Evolutionary conservation across 371 early-diverging fungal species (phyloP).

Genomic region (Mucor mucedo): DNA sequence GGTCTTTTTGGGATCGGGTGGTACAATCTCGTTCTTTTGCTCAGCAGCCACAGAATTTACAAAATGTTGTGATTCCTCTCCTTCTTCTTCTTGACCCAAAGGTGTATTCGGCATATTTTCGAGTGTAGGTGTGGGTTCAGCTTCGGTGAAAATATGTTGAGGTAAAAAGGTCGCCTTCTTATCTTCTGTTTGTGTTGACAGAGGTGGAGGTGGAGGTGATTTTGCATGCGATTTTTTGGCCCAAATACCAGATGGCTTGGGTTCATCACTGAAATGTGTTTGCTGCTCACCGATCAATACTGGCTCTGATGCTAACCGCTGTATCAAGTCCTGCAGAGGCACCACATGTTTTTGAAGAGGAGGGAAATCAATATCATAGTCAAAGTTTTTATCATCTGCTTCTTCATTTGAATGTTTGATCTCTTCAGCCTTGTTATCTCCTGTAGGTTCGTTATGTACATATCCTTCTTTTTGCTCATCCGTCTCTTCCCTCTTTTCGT

Average conservation of each 20-base stretch:
- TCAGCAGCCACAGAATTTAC: constrained; percentile 26
- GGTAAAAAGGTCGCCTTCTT: constrained; percentile 21
- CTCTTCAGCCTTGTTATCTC: too few species aligned
- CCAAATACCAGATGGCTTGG: constrained; percentile 24
- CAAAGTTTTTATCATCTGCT: neutral
- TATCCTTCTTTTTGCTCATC: too few species aligned
- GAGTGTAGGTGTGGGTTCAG: constrained; percentile 32
- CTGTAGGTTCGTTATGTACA: too few species aligned
- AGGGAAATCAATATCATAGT: constrained; percentile 1
- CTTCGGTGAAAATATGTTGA: constrained; percentile 31
- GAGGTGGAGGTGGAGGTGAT: neutral
- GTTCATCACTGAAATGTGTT: constrained; percentile 14
- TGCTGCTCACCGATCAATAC: constrained; percentile 18
- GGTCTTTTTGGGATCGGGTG: constrained; percentile 11
- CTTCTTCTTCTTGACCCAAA: neutral
- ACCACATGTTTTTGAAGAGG: constrained; percentile 29
- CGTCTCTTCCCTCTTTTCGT: too few species aligned
- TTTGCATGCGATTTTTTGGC: neutral
- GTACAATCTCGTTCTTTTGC: constrained; percentile 9
- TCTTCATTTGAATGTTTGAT: neutral
- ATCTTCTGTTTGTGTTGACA: constrained; percentile 25
- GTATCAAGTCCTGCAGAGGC: constrained; percentile 23
- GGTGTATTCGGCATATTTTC: constrained; percentile 20
- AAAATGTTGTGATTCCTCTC: constrained; percentile 15
- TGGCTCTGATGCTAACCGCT: constrained; percentile 25